phyloP scores from a whole-genome alignment of 2,329 filamentous ascomycete species.

The Fusarium proliferatum region DNA sequence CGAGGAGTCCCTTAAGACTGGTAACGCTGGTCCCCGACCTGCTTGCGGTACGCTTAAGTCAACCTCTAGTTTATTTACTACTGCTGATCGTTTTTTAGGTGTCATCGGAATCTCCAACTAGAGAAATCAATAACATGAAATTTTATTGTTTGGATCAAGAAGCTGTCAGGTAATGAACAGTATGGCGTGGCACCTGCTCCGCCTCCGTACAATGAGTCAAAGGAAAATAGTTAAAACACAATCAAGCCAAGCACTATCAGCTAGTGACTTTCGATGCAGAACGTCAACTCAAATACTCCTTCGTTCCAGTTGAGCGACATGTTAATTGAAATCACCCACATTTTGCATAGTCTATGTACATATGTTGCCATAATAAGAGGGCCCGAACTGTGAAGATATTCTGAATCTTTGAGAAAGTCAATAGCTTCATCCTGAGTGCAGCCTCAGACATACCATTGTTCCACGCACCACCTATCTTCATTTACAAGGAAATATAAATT shows the following conservation, averaged over 20 bases:
- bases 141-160: slow-evolving; percentile 10
- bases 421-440: background rate
- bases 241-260: slow-evolving; percentile 23
- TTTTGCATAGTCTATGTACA: background rate
- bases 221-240: slow-evolving; percentile 34
- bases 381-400: background rate
- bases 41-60: slow-evolving; percentile 80
- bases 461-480: no score
- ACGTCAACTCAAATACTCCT: background rate
- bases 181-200: background rate
- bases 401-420: background rate
- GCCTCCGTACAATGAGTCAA: slow-evolving; percentile 2
- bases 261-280: background rate
- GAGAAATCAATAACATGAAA: slow-evolving; percentile 39
- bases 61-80: background rate
- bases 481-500: background rate
- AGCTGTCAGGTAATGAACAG: background rate
- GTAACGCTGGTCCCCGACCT: slow-evolving; percentile 91
- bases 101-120: slow-evolving; percentile 90
- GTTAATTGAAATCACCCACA: background rate
- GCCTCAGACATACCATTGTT: slow-evolving; percentile 12
- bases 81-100: slow-evolving; percentile 58
- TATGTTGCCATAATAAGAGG: slow-evolving; percentile 7
- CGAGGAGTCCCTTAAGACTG: slow-evolving; percentile 98
- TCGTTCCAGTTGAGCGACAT: background rate